Percentiles rank a stretch among this genome's conserved stretches.
Conservation (phyloP, 139 green algal genomes). For the Picochlorum sp. region DNA sequence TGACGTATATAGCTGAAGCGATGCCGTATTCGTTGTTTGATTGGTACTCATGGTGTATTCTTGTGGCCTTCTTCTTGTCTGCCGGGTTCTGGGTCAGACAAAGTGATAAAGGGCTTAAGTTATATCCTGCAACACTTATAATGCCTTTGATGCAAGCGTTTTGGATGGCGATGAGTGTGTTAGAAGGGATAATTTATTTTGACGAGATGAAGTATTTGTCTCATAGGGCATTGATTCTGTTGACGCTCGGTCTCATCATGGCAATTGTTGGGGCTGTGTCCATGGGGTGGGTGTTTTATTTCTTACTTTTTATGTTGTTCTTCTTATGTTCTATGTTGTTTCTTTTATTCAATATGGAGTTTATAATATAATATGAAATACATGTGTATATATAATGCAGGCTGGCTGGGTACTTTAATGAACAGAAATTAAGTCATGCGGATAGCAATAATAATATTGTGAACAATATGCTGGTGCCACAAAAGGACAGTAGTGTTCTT, state of each 20-base stretch:
- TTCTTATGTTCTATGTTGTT: background rate
- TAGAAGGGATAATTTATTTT: conserved; percentile 41
- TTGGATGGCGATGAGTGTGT: conserved; percentile 38
- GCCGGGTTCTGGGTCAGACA: conserved; percentile 32
- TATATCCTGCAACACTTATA: conserved; percentile 33
- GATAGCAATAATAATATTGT: too few relatives aligned
- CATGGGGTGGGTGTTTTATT: conserved; percentile 19
- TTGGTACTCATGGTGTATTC: conserved; percentile 29
- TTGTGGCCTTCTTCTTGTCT: conserved; percentile 28
- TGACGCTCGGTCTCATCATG: conserved; percentile 15
- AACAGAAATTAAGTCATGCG: too few relatives aligned
- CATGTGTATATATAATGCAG: background rate
- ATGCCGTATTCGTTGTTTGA: conserved; percentile 20
- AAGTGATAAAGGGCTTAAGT: conserved; percentile 21
- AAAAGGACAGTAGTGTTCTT: background rate
- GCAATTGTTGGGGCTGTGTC: conserved; percentile 19
- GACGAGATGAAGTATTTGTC: conserved; percentile 26
- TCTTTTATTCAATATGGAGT: background rate
- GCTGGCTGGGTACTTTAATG: conserved; percentile 6
- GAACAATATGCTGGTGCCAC: too few relatives aligned
- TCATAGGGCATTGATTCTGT: background rate
- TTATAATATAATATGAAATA: background rate
- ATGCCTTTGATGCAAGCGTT: conserved; percentile 44
- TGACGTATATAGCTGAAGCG: conserved; percentile 32
- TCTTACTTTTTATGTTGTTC: conserved; percentile 1